phyloP scores from a whole-genome alignment of 805 yeast genomes.

The Lipomyces chichibuensis region DNA sequence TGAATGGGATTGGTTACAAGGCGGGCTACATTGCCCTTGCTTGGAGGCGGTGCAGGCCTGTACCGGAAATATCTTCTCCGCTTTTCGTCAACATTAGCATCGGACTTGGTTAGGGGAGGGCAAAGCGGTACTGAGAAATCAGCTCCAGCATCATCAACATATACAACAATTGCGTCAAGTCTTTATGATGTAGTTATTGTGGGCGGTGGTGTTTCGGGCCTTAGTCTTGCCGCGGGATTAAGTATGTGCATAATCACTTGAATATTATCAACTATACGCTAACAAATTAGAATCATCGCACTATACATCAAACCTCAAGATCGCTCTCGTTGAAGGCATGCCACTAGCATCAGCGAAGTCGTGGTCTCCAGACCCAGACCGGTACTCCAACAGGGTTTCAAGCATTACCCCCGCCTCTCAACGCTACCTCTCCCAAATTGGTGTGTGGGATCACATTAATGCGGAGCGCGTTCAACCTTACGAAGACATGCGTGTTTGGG shows the following conservation, averaged over 20 bases:
- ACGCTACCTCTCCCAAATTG: slow-evolving; percentile 49
- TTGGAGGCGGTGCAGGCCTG: not conserved
- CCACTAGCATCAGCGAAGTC: slow-evolving; percentile 56
- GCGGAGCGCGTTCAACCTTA: slow-evolving; percentile 76
- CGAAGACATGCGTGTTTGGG: slow-evolving; percentile 83
- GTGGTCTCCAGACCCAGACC: slow-evolving; percentile 52
- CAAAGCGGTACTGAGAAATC: not conserved
- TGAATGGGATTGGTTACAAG: not conserved
- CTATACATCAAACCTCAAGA: slow-evolving; percentile 58
- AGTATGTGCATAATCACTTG: slow-evolving; percentile 24
- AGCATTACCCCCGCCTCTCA: slow-evolving; percentile 81
- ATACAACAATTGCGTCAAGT: not conserved
- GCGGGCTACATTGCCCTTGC: not conserved
- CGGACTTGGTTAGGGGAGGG: not conserved
- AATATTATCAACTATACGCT: not conserved
- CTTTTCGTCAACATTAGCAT: not conserved
- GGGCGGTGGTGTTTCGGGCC: slow-evolving; percentile 98
- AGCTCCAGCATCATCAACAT: not conserved
- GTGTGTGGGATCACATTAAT: slow-evolving; percentile 73
- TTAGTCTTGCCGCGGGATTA: slow-evolving; percentile 80
- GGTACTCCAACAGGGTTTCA: slow-evolving; percentile 77
- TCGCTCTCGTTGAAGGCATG: slow-evolving; percentile 75
- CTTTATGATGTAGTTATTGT: slow-evolving; percentile 75
- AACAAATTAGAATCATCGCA: slow-evolving; percentile 57
- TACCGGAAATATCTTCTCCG: not conserved